phyloP scores from a whole-genome alignment of 768 basidiomycete species.

The Mrakia hoshinonis region DNA sequence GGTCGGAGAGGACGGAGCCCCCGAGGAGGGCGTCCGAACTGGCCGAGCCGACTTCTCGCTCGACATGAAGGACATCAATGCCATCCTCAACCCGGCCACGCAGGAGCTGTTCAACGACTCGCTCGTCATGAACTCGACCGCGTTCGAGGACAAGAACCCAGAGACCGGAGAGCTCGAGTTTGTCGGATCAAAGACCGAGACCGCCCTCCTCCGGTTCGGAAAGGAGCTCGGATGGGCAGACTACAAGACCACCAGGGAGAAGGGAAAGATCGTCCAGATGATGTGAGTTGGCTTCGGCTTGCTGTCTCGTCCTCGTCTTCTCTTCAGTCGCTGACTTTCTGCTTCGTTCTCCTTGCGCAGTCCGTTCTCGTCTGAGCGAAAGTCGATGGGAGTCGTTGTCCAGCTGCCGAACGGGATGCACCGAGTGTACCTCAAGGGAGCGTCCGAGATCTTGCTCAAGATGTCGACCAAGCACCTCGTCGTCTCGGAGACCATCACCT shows the following conservation, averaged over 20 bases:
- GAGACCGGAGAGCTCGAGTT: conserved; percentile 55
- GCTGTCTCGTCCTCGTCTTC: background rate
- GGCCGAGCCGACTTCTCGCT: conserved; percentile 66
- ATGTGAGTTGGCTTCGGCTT: conserved; percentile 40
- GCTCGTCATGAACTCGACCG: conserved; percentile 86
- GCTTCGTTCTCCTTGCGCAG: conserved; percentile 3
- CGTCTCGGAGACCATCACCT: conserved; percentile 42
- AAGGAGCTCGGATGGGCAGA: conserved; percentile 68
- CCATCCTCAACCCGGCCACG: conserved; percentile 54
- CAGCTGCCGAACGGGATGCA: conserved; percentile 49
- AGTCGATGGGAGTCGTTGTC: conserved; percentile 89
- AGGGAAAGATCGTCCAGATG: conserved; percentile 59
- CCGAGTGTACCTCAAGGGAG: conserved; percentile 82
- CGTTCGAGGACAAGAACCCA: conserved; percentile 67
- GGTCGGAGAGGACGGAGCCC: conserved; percentile 30
- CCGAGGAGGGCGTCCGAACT: conserved; percentile 45
- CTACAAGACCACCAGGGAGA: conserved; percentile 59
- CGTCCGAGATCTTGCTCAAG: conserved; percentile 83
- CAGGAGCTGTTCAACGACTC: conserved; percentile 67
- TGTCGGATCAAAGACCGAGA: conserved; percentile 92
- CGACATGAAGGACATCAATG: conserved; percentile 64
- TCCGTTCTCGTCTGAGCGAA: conserved; percentile 86
- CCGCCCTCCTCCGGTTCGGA: conserved; percentile 75
- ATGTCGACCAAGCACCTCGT: conserved; percentile 65
- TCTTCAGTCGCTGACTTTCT: background rate